phyloP scores from a whole-genome alignment of 2,329 filamentous ascomycete species.

The Pseudonectria foliicola region DNA sequence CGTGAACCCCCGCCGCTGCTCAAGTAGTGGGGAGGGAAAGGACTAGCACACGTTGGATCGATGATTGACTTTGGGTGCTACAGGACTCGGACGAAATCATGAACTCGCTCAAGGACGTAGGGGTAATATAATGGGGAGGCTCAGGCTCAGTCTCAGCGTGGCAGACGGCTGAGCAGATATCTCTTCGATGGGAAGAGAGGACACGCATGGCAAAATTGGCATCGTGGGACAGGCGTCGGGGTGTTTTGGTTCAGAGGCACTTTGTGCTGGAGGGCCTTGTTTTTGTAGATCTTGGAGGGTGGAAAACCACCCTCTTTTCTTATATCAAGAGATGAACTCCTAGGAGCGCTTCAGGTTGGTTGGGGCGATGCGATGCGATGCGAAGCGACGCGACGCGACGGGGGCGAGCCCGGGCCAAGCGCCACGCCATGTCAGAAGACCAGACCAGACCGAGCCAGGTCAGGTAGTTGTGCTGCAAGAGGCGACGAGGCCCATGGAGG shows the following conservation, averaged over 20 bases:
- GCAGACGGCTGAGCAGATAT: slow-evolving; percentile 26
- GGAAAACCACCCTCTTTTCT: slow-evolving; percentile 34
- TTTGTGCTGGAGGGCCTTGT: slow-evolving; percentile 25
- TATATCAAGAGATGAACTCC: slow-evolving; percentile 33
- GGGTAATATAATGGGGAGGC: slow-evolving; percentile 23
- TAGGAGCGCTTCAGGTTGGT: slow-evolving; percentile 1
- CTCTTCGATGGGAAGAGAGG: slow-evolving; percentile 29
- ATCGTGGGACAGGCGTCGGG: slow-evolving; percentile 20
- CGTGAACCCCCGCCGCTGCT: background rate
- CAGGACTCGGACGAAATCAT: slow-evolving; percentile 22
- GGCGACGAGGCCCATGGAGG: no score
- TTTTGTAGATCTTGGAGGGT: slow-evolving; percentile 40
- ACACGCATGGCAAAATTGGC: slow-evolving; percentile 18
- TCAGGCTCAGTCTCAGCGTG: slow-evolving; percentile 2
- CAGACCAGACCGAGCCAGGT: no score
- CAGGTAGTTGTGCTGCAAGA: no score
- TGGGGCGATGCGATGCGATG: no score
- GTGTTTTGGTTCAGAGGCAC: slow-evolving; percentile 14
- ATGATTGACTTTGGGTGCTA: slow-evolving; percentile 24
- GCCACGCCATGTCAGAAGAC: no score
- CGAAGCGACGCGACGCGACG: no score
- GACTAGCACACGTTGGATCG: slow-evolving; percentile 6
- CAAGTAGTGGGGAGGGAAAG: background rate
- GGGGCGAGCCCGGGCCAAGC: no score
- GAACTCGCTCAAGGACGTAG: slow-evolving; percentile 21